A percentile compares a stretch with the other conserved stretches of the same genome.
Conservation (phyloP, 2,329 filamentous ascomycete genomes). For the Xylariaceae sp. region DNA sequence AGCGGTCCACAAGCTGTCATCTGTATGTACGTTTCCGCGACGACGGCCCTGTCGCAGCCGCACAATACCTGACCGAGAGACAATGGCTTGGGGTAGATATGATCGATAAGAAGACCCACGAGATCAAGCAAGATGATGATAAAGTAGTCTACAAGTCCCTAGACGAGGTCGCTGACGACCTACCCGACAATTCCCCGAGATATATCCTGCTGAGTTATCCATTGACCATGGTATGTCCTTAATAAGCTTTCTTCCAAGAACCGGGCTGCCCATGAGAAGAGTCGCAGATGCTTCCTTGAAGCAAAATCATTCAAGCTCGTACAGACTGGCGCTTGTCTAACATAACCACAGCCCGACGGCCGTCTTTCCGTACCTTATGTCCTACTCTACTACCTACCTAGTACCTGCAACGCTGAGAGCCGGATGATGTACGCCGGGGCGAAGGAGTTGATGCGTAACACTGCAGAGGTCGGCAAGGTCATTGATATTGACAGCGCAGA, state of each 20-base stretch:
- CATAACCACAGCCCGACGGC: conserved; percentile 61
- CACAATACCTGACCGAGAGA: too few species aligned
- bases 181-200: conserved; percentile 87
- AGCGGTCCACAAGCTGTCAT: conserved; percentile 85
- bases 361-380: conserved; percentile 89
- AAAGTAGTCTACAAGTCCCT: conserved; percentile 75
- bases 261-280: too few species aligned
- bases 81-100: conserved; percentile 54
- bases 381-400: conserved; percentile 89
- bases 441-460: conserved; percentile 93
- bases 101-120: conserved; percentile 85
- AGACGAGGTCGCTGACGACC: conserved; percentile 76
- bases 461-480: conserved; percentile 81
- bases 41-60: neutral
- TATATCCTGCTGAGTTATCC: conserved; percentile 91
- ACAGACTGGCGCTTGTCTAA: conserved; percentile 28
- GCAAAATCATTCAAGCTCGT: conserved; percentile 1
- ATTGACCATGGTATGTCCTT: conserved; percentile 65
- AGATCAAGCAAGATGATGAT: conserved; percentile 80
- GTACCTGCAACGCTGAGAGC: conserved; percentile 80
- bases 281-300: too few species aligned
- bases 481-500: conserved; percentile 79
- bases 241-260: too few species aligned
- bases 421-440: conserved; percentile 95
- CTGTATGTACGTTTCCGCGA: conserved; percentile 60